These are phyloP conservation scores for Wickerhamomyces xylosicus DNA, from an alignment of 805 yeast species.

Conservation along the genomic window DNA sequence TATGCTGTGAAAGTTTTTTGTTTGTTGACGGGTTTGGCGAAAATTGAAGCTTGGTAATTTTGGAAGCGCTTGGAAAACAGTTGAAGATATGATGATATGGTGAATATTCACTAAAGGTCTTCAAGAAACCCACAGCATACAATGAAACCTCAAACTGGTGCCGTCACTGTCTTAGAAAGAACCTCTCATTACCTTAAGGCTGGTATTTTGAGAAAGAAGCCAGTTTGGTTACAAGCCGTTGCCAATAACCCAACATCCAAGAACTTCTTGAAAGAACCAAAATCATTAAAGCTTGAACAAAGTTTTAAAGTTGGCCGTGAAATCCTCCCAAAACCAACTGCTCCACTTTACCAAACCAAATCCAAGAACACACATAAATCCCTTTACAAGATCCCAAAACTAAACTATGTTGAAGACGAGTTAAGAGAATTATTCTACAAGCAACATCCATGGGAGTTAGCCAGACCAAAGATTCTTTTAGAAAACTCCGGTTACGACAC, in stretches of 20 bases:
- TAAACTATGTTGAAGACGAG: conserved; percentile 50
- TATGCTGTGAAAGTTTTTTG: no score
- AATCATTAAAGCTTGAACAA: conserved; percentile 1
- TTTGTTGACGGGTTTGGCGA: no score
- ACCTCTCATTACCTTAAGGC: conserved; percentile 68
- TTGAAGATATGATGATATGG: no score
- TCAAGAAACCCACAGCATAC: conserved; percentile 5
- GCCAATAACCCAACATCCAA: conserved; percentile 73
- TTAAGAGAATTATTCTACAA: conserved; percentile 73
- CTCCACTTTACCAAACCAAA: conserved; percentile 25
- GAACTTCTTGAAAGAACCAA: conserved; percentile 30
- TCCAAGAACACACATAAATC: conserved; percentile 4
- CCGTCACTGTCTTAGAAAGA: conserved; percentile 67
- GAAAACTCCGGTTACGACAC: conserved; percentile 63
- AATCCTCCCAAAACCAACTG: conserved; percentile 8
- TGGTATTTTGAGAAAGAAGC: conserved; percentile 61
- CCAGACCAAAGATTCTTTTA: conserved; percentile 75
- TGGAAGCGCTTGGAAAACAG: conserved; percentile 6
- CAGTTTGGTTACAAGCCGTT: conserved; percentile 85
- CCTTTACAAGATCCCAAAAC: conserved; percentile 11
- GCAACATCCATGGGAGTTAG: conserved; percentile 97
- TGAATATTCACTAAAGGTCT: no score
- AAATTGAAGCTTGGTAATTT: no score
- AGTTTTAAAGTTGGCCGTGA: conserved; percentile 7
- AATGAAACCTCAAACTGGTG: conserved; percentile 70